Conservation (phyloP, 2,329 filamentous ascomycete species). For the Colletotrichum chrysophilum region DNA sequence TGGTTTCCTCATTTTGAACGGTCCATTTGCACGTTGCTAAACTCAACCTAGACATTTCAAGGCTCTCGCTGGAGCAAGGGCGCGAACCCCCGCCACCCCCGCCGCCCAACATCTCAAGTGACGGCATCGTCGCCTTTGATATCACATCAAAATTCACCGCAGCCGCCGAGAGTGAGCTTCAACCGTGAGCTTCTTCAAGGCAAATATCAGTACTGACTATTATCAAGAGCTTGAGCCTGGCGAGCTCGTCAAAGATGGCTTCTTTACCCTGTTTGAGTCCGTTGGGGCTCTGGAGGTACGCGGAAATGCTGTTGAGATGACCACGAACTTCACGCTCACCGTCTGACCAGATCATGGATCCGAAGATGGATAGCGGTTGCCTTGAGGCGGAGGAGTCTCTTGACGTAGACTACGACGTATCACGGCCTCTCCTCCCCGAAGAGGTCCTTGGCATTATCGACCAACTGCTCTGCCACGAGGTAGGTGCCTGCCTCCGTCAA, state of each 20-base stretch:
- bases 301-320: background rate
- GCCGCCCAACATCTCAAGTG: conserved; percentile 44
- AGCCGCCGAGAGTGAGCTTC: conserved; percentile 55
- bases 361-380: conserved; percentile 97
- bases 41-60: conserved; percentile 40
- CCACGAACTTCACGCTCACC: background rate
- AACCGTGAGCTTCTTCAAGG: background rate
- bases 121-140: conserved; percentile 61
- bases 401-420: conserved; percentile 82
- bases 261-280: conserved; percentile 92
- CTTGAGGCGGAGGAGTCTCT: conserved; percentile 79
- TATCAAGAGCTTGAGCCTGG: conserved; percentile 74
- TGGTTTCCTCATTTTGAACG: conserved; percentile 17
- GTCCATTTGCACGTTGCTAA: conserved; percentile 11
- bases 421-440: conserved; percentile 69
- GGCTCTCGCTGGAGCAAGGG: conserved; percentile 43
- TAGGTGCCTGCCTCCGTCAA: conserved; percentile 38
- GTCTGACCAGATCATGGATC: conserved; percentile 85
- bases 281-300: conserved; percentile 82
- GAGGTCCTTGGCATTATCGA: conserved; percentile 95
- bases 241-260: conserved; percentile 90
- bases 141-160: conserved; percentile 62
- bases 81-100: conserved; percentile 36
- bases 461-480: conserved; percentile 87
- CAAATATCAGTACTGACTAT: conserved; percentile 26